phyloP scores from a whole-genome alignment of 371 early-diverging fungal species.

The Rhizopus arrhizus region DNA sequence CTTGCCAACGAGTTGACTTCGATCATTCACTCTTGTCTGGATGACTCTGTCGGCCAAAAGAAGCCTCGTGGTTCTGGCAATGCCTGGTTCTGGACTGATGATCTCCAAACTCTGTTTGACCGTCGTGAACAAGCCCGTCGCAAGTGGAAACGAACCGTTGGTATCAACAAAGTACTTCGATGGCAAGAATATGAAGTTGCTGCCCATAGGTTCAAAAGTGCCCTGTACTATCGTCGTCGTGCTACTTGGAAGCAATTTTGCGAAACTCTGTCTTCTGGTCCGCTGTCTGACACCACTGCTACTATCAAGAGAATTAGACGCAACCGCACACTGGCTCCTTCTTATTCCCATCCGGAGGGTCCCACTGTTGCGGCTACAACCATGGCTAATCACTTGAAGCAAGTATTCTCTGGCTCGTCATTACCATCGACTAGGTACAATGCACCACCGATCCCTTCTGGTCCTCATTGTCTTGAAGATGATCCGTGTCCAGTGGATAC shows the following conservation, averaged over 20 bases:
- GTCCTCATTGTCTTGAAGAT: not conserved
- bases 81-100: conserved; percentile 6
- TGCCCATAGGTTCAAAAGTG: not conserved
- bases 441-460: not conserved
- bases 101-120: not conserved
- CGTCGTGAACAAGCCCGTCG: not conserved
- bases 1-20: not conserved
- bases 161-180: not conserved
- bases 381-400: conserved; percentile 11
- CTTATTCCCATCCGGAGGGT: conserved; percentile 16
- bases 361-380: conserved; percentile 12
- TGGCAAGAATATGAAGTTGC: not conserved
- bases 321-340: not conserved
- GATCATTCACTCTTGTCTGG: not conserved
- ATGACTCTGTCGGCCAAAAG: conserved; percentile 7
- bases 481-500: not conserved
- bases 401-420: conserved; percentile 6
- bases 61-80: not conserved
- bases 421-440: not conserved
- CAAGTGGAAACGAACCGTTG: not conserved
- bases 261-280: conserved; percentile 2
- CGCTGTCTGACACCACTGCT: not conserved
- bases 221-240: not conserved
- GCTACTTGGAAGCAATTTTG: conserved; percentile 16
- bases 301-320: conserved; percentile 8